phyloP scores from a whole-genome alignment of 371 early-diverging fungal genomes.

The Mortierella sp. region DNA sequence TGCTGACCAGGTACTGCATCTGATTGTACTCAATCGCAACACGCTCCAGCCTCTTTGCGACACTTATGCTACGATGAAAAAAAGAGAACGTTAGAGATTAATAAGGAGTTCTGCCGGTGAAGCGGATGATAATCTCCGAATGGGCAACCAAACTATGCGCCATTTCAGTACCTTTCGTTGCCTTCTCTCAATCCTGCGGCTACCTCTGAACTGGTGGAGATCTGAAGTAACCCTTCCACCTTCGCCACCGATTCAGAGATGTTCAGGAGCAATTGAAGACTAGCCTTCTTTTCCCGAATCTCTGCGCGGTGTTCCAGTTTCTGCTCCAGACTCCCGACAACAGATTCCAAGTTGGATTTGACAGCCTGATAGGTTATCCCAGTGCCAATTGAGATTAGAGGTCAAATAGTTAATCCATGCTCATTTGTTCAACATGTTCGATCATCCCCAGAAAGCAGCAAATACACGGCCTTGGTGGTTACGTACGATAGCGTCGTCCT shows the following conservation, averaged over 20 bases:
- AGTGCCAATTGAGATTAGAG: background rate
- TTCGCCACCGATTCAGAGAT: slow-evolving; percentile 84
- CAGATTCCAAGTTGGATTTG: slow-evolving; percentile 64
- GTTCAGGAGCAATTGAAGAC: slow-evolving; percentile 75
- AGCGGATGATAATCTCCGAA: background rate
- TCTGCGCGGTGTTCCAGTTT: slow-evolving; percentile 73
- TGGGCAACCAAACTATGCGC: background rate
- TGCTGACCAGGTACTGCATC: slow-evolving; percentile 80
- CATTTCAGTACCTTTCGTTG: slow-evolving; percentile 24
- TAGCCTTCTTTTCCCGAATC: slow-evolving; percentile 78
- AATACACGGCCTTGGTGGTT: background rate
- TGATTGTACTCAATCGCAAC: slow-evolving; percentile 92
- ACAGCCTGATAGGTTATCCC: slow-evolving; percentile 56
- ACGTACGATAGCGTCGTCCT: slow-evolving; percentile 71
- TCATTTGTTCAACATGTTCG: background rate
- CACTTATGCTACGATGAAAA: slow-evolving; percentile 36
- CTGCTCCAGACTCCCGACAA: slow-evolving; percentile 68
- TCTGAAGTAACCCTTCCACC: slow-evolving; percentile 78
- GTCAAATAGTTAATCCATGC: background rate
- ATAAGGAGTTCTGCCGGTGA: background rate
- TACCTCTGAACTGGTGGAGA: slow-evolving; percentile 55
- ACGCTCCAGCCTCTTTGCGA: slow-evolving; percentile 81
- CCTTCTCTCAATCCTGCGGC: slow-evolving; percentile 42
- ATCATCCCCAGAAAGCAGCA: background rate
- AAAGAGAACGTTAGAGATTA: background rate